Base-by-base conservation (phyloP, 1,284 basidiomycete genomes). In the Microbotryum scabiosae region DNA sequence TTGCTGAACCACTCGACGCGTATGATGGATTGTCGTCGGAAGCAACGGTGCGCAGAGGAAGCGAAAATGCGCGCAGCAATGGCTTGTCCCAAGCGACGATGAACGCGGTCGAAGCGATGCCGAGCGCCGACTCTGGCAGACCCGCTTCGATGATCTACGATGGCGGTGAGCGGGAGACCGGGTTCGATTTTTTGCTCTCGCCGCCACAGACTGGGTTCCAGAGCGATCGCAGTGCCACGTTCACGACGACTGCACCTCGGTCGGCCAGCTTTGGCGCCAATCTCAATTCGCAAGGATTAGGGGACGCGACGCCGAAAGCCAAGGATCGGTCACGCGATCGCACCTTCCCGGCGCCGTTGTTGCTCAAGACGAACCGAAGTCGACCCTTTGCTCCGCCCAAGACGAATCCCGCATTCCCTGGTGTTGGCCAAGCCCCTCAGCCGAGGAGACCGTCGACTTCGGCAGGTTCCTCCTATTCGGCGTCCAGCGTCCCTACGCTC, bases 301-400 rank as follows among this genome's bases (percentile, higher is more conserved):
- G 45, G 32, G 54, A 12, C n/a, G 48, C 46, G 16, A 12, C 43
- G 5, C 32, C 55, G 1, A 32, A 50, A 10, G 28, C 23, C n/a
- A 46, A 32, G 20, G 60, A 55, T 3, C 43, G 54, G 16, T 20
- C 26, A 5, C 30, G 41, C 2, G 61, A 59, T 8, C 65, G 66
- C 26, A 60, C 60, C 25, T 67, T 65, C 23, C 66, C 66, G 0
- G 66, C 66, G 2, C 66, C 66, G 12, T 53, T 67, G 8, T 36
- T 61, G 8, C 61, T 67, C 32, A 62, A 60, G 26, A 47, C 57
- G 43, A 61, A 56, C 5, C 51, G 36, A 18, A 41, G 16, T 30
- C 57, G 49, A 44, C 14, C 46, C 9, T 58, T 58, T 26, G 50
- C 43, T 21, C 46, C 14, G 16, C 36, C 36, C 36, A 52, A 25